A percentile compares a stretch with the other conserved stretches of the same genome.
Evolutionary conservation across 139 green algal genomes (phyloP).

Genomic region (Auxenochlorella pyrenoidosa): DNA sequence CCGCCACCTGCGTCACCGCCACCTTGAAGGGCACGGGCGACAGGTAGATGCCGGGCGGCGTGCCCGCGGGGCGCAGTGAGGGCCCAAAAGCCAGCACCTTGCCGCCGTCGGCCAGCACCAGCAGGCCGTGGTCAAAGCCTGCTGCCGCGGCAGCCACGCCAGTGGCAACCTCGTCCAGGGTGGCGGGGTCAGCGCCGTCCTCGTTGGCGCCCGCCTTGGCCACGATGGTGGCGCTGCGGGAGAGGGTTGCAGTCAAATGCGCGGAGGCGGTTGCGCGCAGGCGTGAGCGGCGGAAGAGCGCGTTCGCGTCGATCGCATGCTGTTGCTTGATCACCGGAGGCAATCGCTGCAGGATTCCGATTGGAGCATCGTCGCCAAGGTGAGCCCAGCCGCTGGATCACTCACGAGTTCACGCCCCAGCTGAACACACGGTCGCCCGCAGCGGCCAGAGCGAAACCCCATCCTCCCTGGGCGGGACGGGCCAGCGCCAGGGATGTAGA

Average conservation of each 20-base stretch:
- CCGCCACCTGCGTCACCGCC: conserved; percentile 55
- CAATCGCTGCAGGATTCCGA: no score
- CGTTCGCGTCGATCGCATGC: no score
- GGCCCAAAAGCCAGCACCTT: conserved; percentile 42
- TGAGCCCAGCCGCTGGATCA: no score
- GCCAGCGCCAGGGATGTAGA: neutral
- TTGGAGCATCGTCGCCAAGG: no score
- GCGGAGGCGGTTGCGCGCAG: no score
- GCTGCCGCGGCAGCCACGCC: conserved; percentile 16
- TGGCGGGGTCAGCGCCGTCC: conserved; percentile 12
- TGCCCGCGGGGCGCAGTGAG: neutral
- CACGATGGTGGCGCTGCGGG: conserved; percentile 22
- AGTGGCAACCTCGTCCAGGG: conserved; percentile 18
- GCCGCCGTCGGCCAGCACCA: conserved; percentile 9
- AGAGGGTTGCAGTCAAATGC: no score
- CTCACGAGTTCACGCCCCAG: conserved; percentile 67
- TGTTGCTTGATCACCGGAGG: no score
- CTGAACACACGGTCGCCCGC: conserved; percentile 55
- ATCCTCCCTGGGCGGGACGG: conserved; percentile 28
- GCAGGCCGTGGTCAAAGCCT: conserved; percentile 40
- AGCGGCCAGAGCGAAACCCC: conserved; percentile 47
- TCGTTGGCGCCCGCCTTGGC: conserved; percentile 45
- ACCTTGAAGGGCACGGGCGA: conserved; percentile 26
- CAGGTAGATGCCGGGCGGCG: conserved; percentile 7
- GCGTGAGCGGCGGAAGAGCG: no score